Evolutionary conservation across 2,329 filamentous ascomycete species (phyloP).

Genomic region (Polytolypa hystricis): DNA sequence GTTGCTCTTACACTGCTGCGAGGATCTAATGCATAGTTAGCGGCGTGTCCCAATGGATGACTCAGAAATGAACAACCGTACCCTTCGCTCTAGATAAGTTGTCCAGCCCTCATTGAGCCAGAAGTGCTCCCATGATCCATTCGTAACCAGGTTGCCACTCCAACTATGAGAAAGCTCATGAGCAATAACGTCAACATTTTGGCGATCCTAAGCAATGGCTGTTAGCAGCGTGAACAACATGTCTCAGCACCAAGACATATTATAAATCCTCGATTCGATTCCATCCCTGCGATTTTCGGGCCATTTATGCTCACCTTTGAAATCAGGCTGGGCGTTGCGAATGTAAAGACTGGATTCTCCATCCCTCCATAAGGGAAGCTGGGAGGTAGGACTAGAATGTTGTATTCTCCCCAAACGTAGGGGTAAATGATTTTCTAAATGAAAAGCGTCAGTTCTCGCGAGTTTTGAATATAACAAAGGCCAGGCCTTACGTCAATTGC

Average conservation of each 20-base stretch:
- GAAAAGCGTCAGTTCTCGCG: neutral
- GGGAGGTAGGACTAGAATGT: constrained; percentile 78
- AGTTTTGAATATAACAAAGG: neutral
- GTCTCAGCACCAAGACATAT: too few species aligned
- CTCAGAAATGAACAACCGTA: constrained; percentile 14
- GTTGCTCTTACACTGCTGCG: constrained; percentile 26
- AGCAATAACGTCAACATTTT: constrained; percentile 93
- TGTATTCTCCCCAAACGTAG: constrained; percentile 92
- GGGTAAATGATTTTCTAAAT: constrained; percentile 57
- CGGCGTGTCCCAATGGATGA: neutral
- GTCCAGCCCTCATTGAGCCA: constrained; percentile 77
- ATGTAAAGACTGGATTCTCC: constrained; percentile 91
- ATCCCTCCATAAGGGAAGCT: constrained; percentile 78
- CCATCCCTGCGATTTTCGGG: too few species aligned
- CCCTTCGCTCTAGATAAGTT: constrained; percentile 77
- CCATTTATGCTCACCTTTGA: constrained; percentile 47
- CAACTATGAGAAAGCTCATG: constrained; percentile 69
- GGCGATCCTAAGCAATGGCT: constrained; percentile 54
- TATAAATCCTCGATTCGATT: too few species aligned
- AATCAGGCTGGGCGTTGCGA: constrained; percentile 88
- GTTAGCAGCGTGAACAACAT: too few species aligned
- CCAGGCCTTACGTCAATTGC: constrained; percentile 51
- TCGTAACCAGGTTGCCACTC: constrained; percentile 66
- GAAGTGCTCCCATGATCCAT: constrained; percentile 43
- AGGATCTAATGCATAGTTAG: constrained; percentile 24